Conservation (phyloP, 2,329 filamentous ascomycete genomes). For the Sporothrix globosa region DNA sequence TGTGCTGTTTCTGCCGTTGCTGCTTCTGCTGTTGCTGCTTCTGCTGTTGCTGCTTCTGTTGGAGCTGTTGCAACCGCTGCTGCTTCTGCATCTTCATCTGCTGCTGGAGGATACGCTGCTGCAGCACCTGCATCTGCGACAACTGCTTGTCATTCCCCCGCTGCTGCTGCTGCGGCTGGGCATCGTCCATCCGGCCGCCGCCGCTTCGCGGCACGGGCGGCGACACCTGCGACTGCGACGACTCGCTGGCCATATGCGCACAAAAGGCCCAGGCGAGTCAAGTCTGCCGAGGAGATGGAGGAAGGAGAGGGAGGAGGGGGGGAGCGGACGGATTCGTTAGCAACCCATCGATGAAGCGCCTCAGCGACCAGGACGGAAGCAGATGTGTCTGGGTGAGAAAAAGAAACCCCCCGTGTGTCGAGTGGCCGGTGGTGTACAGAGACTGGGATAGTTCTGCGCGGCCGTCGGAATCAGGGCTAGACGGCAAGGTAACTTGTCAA, state of each 20-base stretch:
- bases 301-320: background rate
- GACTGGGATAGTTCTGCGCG: background rate
- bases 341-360: slow-evolving; percentile 27
- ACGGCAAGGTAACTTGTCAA: background rate
- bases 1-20: background rate
- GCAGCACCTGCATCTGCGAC: slow-evolving; percentile 31
- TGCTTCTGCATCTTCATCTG: slow-evolving; percentile 26
- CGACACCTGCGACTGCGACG: slow-evolving; percentile 27
- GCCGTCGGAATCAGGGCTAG: slow-evolving; percentile 7
- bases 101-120: slow-evolving; percentile 31
- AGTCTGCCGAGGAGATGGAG: slow-evolving; percentile 11
- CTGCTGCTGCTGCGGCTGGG: slow-evolving; percentile 25
- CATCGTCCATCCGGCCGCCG: slow-evolving; percentile 22
- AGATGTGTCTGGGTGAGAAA: background rate
- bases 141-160: slow-evolving; percentile 29
- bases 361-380: background rate
- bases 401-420: background rate
- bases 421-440: background rate
- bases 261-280: background rate
- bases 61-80: slow-evolving; percentile 22
- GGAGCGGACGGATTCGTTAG: slow-evolving; percentile 23
- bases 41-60: background rate
- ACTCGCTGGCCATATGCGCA: slow-evolving; percentile 32
- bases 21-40: background rate
- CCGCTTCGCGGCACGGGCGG: slow-evolving; percentile 25